These are phyloP conservation scores for Glycyrrhiza uralensis DNA, from an alignment of 306 rosid species.

Conservation along the genomic window DNA sequence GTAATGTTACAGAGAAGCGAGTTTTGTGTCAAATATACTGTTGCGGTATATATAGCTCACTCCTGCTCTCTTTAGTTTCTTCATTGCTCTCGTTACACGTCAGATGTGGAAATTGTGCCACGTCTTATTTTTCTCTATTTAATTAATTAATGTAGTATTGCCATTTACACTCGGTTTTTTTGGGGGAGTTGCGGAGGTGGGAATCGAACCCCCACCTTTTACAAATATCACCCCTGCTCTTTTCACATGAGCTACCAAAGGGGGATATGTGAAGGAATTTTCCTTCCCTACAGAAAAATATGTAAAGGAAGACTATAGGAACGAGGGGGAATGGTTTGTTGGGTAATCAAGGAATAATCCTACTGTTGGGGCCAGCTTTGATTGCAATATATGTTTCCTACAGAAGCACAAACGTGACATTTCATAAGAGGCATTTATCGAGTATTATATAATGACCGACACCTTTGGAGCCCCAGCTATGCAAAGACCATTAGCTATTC, in stretches of 20 bases:
- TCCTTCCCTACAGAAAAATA: not conserved
- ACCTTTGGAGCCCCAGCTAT: conserved; percentile 14
- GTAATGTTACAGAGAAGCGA: not conserved
- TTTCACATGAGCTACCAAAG: no score
- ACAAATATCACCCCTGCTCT: no score
- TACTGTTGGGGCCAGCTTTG: conserved; percentile 28
- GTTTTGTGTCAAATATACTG: no score
- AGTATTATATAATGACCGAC: conserved; percentile 37
- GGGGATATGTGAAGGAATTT: no score
- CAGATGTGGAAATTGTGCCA: not conserved
- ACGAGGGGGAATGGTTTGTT: conserved; percentile 21
- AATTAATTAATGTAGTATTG: not conserved
- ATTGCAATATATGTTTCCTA: conserved; percentile 6
- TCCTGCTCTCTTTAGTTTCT: not conserved
- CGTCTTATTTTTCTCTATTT: not conserved
- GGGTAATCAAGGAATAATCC: conserved; percentile 30
- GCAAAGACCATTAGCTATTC: conserved; percentile 22
- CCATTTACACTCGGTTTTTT: no score
- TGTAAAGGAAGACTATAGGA: not conserved
- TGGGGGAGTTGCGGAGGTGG: no score
- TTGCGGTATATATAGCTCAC: no score
- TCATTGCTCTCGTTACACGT: not conserved
- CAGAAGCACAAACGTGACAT: conserved; percentile 32
- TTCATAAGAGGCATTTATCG: conserved; percentile 1
- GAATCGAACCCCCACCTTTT: no score